Evolutionary conservation across 441 rosid genomes (phyloP).

Genomic region (Populus hybrid): DNA sequence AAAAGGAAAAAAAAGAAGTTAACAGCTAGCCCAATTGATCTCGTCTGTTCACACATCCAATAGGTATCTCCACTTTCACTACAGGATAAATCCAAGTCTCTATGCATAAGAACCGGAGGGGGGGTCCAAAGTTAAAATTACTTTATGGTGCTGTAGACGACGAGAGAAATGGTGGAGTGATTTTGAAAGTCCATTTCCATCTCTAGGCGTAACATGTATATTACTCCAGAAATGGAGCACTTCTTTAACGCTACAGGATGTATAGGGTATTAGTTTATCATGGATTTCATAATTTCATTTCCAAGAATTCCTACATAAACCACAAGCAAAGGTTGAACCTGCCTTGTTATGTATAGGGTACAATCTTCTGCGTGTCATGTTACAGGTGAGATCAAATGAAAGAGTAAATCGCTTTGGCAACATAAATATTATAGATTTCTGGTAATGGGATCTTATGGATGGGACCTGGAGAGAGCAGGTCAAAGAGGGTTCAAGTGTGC

Average conservation of each 20-base stretch:
- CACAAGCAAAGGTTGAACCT: background rate
- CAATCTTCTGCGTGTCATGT: background rate
- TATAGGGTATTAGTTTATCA: conserved; percentile 2
- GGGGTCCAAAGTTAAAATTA: conserved; percentile 8
- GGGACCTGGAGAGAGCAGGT: background rate
- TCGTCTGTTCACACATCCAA: background rate
- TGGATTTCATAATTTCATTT: background rate
- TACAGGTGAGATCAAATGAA: background rate
- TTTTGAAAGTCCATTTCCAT: conserved; percentile 11
- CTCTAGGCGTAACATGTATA: conserved; percentile 15
- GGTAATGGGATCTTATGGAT: background rate
- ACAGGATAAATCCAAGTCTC: conserved; percentile 3
- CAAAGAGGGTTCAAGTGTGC: background rate
- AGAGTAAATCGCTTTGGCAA: background rate
- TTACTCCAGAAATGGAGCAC: conserved; percentile 11
- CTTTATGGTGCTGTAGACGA: conserved; percentile 10
- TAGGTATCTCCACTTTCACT: conserved; percentile 9
- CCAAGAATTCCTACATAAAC: background rate
- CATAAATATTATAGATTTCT: background rate
- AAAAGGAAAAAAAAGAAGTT: background rate
- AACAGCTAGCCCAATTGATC: background rate
- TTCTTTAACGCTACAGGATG: conserved; percentile 6
- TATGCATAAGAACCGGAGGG: conserved; percentile 7
- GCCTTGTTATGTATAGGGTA: background rate
- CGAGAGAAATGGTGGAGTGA: conserved; percentile 11